Base-by-base conservation (phyloP, 2,329 filamentous ascomycete genomes). In the Fusarium foetens region DNA sequence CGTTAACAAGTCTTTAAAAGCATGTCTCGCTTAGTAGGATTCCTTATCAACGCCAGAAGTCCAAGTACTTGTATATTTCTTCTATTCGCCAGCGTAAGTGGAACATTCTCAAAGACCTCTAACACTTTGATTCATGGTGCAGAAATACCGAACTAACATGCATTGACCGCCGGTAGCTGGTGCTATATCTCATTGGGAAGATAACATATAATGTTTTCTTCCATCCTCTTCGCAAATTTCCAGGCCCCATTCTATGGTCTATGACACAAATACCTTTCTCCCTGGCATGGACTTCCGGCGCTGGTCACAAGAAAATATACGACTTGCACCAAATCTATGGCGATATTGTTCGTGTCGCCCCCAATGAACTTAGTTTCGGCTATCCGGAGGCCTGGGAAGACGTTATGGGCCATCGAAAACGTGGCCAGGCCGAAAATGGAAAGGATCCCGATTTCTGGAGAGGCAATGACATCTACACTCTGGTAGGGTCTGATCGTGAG, bases 111-210 rank as follows among this genome's bases (percentile, higher is more conserved):
- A 8, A 27, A 27, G 6, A 27, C 27, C 8, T 27, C 8, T 27
- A 8, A 8, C 27, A 27, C 27, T 27, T 27, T 27, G 8, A 27
- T 8, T 27, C 27, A 3, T 8, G 8, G 27, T 27, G 27, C 8
- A 27, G 27, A 27, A 8, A 27, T 8, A 27, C 27, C 27, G 27
- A 25, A 9, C 23, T 43, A 13, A 43, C 42, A 11, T 19, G 42
- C 8, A 1, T 25, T 3, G 1, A 13, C 11, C 21, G 5, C 6
- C 8, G 3, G 1, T 16, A 43, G 42, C 16, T 43, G 6, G 23
- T 9, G 8, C 11, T 43, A 9, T 25, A 25, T 6, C 16, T 43
- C 7, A 2, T 3, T 11, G 11, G 23, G 5, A 43, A 25, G 23
- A 43, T 43, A 43, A 25, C 23, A 43, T 25, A 25, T n/a, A 43